Base-by-base conservation (phyloP, 2,329 filamentous ascomycete species). In the Colletotrichum chlorophyti region DNA sequence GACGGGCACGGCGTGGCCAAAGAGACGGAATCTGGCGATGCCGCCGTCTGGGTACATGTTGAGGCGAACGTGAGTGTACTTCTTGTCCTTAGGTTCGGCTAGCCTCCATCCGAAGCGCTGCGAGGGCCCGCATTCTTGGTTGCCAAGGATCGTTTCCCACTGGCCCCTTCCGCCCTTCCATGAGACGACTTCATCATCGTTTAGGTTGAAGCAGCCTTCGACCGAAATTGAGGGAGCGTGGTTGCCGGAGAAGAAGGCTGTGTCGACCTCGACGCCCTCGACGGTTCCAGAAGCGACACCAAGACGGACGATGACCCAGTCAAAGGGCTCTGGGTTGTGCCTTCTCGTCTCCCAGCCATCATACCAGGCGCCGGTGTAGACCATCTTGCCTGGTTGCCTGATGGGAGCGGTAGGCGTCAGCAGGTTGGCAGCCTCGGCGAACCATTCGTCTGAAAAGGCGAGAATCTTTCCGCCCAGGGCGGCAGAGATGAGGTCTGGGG, bases 41-140 rank as follows among this genome's bases (percentile, higher is more conserved):
- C 91, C 91, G 45, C 91, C 91, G 68, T 95, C 91, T 1, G 91
- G 90, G 69, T 91, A 93, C 91, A 93, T 93, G 71, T 91, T 90
- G 53, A 95, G 78, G 29, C 90, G 79, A 35, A 93, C 89, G 70
- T 95, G 91, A 0, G 91, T 93, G 74, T 90, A 93, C 51, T 86
- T 83, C 72, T 90, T 90, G 29, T 76, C 74, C 0, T 84, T 86
- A 17, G 82, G 80, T 15, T 69, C 68, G 14, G 79, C 75, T 14
- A 94, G 78, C 68, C 84, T 82, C 91, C 91, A 95, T 4, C 80
- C 89, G 67, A 92, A 91, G 59, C 90, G 77, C 72, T 88, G 86
- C 48, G 81, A 88, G 1, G 91, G 90, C 0, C 90, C 90, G 70
- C 90, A 93, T 67, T 90, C 86, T 67, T 90, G 83, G 60, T 84